These are phyloP conservation scores for Rhynchosporium agropyri DNA, from an alignment of 2,329 filamentous ascomycete species.

Conservation along the genomic window DNA sequence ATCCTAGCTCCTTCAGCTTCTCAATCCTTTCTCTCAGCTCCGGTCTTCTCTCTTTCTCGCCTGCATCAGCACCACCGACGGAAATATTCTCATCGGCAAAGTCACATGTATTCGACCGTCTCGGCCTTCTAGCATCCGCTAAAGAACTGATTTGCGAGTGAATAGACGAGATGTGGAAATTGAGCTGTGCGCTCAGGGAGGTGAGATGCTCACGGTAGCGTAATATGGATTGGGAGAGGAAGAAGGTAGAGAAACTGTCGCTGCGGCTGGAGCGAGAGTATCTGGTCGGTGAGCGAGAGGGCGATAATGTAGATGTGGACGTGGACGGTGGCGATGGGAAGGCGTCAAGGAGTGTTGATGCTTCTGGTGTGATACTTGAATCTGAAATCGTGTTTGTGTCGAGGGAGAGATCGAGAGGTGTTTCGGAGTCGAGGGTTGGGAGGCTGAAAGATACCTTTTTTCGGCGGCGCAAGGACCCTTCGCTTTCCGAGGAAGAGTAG, in stretches of 20 bases:
- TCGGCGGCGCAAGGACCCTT: slow-evolving; percentile 19
- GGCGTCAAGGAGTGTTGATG: slow-evolving; percentile 23
- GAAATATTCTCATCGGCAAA: neutral
- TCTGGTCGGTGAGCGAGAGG: slow-evolving; percentile 5
- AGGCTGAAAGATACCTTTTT: slow-evolving; percentile 40
- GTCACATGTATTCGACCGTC: neutral
- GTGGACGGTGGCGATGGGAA: slow-evolving; percentile 28
- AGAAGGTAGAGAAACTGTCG: slow-evolving; percentile 17
- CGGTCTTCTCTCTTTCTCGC: slow-evolving; percentile 28
- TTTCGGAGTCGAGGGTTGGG: slow-evolving; percentile 17
- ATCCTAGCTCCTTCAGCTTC: slow-evolving; percentile 30
- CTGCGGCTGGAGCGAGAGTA: neutral
- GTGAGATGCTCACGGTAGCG: slow-evolving; percentile 32
- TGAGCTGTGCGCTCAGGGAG: slow-evolving; percentile 29
- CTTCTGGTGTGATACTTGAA: neutral
- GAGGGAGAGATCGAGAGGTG: neutral
- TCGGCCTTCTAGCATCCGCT: neutral
- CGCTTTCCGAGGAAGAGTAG: slow-evolving; percentile 15
- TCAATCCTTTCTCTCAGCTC: slow-evolving; percentile 29
- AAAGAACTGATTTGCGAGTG: slow-evolving; percentile 31
- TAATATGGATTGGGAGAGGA: slow-evolving; percentile 20
- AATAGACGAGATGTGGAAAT: slow-evolving; percentile 32
- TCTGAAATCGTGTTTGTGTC: neutral
- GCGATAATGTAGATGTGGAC: slow-evolving; percentile 15
- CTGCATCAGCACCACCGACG: slow-evolving; percentile 13